Evolutionary conservation across 805 yeast species (phyloP), one percentile per base, ranked within the genome.

Genomic region (Nakazawaea laoshanensis): DNA sequence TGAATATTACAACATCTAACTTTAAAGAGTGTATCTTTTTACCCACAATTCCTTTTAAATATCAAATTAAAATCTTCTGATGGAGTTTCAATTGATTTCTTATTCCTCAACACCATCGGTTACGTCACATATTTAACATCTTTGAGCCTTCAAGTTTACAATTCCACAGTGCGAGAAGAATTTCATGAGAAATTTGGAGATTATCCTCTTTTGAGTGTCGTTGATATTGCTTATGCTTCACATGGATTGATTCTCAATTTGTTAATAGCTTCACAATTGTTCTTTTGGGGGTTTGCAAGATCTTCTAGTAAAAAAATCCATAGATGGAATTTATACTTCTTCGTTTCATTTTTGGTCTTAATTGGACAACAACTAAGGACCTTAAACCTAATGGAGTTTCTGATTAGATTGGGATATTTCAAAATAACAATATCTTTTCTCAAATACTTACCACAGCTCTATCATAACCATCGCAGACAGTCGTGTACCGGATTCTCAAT

Each of bases 391-490:
- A 47, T 66, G 17, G 61, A 59, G 25, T 55, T 67, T 6, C 63
- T 68, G 0, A 43, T 61, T 19, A 45, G 57, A 26, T 48, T 68
- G 14, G 67, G 74, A 2, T 54, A 62, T 27, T 58, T 63, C 40
- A 69, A 69, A 47, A 59, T 69, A 13, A 39, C 49, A 25, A 53
- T 66, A 42, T 63, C 70, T 38, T 53, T 60, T 23, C 48, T 63
- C 29, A 69, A 69, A 45, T 65, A 69, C 41, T 55, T 82, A 19
- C 76, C 76, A 1, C 76, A 69, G 42, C 60, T 67, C 3, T 35
- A 52, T 22, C 58, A 59, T 47, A 68, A 67, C 41, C 46, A 46
- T 32, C 42, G 48, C 30, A 55, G 75, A 20, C 49, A 52, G 27
- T 61, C 70, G 6, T 64, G 69, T 48, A 53, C 50, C 39, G 76